Base-by-base conservation (phyloP, 2,329 filamentous ascomycete genomes). In the Aspergillus sp. region DNA sequence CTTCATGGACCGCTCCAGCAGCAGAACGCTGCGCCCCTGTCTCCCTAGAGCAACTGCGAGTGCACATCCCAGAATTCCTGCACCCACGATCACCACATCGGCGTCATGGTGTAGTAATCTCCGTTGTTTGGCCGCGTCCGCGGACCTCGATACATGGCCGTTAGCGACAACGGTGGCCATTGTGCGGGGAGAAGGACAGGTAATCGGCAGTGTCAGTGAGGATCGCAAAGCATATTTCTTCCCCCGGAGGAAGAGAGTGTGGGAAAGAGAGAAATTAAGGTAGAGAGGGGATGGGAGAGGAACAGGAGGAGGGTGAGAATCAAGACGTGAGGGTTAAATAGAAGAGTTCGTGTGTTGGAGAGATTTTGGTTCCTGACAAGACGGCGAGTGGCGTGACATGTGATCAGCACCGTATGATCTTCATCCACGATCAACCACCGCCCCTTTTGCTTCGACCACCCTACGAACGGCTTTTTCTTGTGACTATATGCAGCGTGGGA, bases 71-170 rank as follows among this genome's bases (percentile, higher is more conserved):
- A 96, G 84, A 53, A 97, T 82, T 50, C 94, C 94, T 2, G 91
- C 94, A 60, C 94, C 94, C 34, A 99, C 88, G 48, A 99, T 88
- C 40, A 97, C 89, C 32, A 96, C 86, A 65, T 99, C 94, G 57
- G 81, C 82, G 62, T 86, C 81, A 63, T 86, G 82, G 71, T 85
- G 80, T 38, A 77, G 64, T 42, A 69, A 69, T 61, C 82, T 71
- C 57, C 81, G 75, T 63, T 77, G 65, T 64, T 80, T 75, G 50
- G 64, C 64, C 36, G 54, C 57, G 47, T 63, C 58, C 34, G 57
- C 45, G 41, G 58, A 58, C 48, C 61, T 60, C 25, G 57, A 51
- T 51, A 54, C 54, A 55, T 65, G 59, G 52, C 60, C 65, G 44
- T 66, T 66, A 41, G 52, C 29, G 47, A 55, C 23, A 36, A 55